Base-by-base conservation (phyloP, 495 filamentous ascomycete species). In the Penicillium parvum region DNA sequence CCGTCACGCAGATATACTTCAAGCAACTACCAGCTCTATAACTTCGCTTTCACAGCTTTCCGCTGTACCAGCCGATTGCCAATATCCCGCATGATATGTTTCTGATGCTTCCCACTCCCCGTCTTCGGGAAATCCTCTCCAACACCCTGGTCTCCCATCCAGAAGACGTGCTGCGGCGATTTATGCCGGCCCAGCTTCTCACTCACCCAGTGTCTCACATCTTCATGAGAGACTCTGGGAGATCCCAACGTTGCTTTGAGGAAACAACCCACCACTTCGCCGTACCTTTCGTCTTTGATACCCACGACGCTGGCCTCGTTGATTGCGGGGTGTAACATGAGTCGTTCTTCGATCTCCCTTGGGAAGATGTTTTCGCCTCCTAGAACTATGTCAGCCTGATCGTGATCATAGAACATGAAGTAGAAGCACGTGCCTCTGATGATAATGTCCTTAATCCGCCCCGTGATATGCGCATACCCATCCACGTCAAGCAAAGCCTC, bases 381-480 rank as follows among this genome's bases (percentile, higher is more conserved):
- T 56, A 8, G 19, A n/a, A 5, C 0, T 5, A 21, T 7, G 3
- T 41, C 10, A 41, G 27, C n/a, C 17, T 14, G 0, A n/a, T n/a
- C n/a, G 26, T 3, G 2, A 9, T 8, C 3, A 28, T 10, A 28
- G 3, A 2, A 38, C 5, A 18, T 17, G 2, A 8, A 29, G 18
- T 70, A 32, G 14, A 11, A 5, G 1, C 6, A 34, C 50, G 26
- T 32, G 74, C 73, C 79, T 30, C 80, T 56, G 42, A 83, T 84
- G 48, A 82, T 81, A 25, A 84, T 75, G 46, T 84, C 81, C 65
- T 83, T 84, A 50, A 82, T 79, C 25, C 79, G 45, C 0, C 81
- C 81, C 1, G 77, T 83, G 9, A 63, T 57, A 7, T 39, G 40
- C 11, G 40, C 50, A 19, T 55, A 57, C 1, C 50, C 59, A 17